Evolutionary conservation across 176 grass and related monocot species (phyloP).

Genomic region (Aegilops tauschii): DNA sequence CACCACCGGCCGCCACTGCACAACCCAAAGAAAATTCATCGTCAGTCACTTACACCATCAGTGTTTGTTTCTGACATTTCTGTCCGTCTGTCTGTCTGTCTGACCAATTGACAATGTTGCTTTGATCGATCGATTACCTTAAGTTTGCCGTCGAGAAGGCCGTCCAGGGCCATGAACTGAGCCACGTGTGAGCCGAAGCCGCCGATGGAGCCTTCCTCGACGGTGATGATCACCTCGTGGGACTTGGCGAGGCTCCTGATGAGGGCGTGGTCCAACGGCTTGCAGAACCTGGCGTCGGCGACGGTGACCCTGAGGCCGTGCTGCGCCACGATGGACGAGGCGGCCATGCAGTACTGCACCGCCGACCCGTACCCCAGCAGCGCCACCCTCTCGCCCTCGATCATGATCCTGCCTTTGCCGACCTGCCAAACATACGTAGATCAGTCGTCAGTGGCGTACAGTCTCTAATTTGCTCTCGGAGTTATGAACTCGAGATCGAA

Average conservation of each 20-base stretch:
- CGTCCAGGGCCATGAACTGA: conserved; percentile 89
- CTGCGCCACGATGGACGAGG: conserved; percentile 50
- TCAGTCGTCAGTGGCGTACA: background rate
- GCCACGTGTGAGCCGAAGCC: conserved; percentile 94
- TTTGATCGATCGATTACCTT: conserved; percentile 43
- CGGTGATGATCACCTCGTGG: conserved; percentile 91
- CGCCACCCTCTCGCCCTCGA: conserved; percentile 82
- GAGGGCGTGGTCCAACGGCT: conserved; percentile 79
- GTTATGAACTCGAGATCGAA: background rate
- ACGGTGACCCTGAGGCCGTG: conserved; percentile 78
- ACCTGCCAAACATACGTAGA: conserved; percentile 37
- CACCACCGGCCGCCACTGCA: conserved; percentile 94
- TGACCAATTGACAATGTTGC: background rate
- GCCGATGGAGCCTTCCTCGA: conserved; percentile 96
- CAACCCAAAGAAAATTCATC: background rate
- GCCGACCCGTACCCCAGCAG: conserved; percentile 88
- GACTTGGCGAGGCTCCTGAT: conserved; percentile 71
- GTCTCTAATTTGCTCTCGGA: background rate
- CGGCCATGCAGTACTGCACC: conserved; percentile 81
- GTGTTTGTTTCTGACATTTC: no score
- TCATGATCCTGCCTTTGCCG: conserved; percentile 75
- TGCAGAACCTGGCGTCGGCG: conserved; percentile 93
- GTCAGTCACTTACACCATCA: background rate
- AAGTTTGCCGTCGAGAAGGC: conserved; percentile 79
- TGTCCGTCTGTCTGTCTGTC: background rate